These are phyloP conservation scores for Mycena olivaceomarginata DNA, from an alignment of 768 basidiomycete species.

Conservation along the genomic window DNA sequence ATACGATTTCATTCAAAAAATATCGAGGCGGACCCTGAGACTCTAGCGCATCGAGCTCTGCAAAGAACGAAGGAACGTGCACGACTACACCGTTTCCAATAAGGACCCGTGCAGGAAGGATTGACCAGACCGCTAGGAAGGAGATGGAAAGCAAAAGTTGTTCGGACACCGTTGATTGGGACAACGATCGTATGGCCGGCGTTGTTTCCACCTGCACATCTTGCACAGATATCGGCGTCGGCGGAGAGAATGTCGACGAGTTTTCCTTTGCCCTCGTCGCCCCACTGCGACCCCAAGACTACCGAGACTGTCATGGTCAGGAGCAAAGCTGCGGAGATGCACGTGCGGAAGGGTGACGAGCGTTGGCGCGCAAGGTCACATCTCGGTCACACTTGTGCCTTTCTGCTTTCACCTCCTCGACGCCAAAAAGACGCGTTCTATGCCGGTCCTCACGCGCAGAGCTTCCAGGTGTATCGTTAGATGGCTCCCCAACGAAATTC, in stretches of 20 bases:
- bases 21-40: constrained; percentile 77
- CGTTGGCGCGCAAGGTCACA: too few relatives aligned
- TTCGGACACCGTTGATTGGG: constrained; percentile 81
- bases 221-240: constrained; percentile 93
- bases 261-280: constrained; percentile 96
- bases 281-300: constrained; percentile 94
- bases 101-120: constrained; percentile 85
- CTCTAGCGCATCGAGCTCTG: constrained; percentile 91
- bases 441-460: neutral
- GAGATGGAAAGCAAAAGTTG: constrained; percentile 96
- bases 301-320: constrained; percentile 63
- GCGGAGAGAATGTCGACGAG: constrained; percentile 97
- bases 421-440: neutral
- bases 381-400: neutral
- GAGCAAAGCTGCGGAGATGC: too few relatives aligned
- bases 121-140: constrained; percentile 97
- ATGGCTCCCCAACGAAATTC: constrained; percentile 3
- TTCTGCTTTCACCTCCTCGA: too few relatives aligned
- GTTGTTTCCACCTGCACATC: constrained; percentile 99
- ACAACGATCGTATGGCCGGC: constrained; percentile 99
- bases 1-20: neutral
- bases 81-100: constrained; percentile 98
- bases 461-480: neutral
- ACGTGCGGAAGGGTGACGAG: too few relatives aligned
- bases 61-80: constrained; percentile 96